Percentiles rank a stretch among this genome's conserved stretches.
These are phyloP conservation scores for Biscogniauxia sp. DNA, from an alignment of 2,329 filamentous ascomycete species.

Conservation along the genomic window DNA sequence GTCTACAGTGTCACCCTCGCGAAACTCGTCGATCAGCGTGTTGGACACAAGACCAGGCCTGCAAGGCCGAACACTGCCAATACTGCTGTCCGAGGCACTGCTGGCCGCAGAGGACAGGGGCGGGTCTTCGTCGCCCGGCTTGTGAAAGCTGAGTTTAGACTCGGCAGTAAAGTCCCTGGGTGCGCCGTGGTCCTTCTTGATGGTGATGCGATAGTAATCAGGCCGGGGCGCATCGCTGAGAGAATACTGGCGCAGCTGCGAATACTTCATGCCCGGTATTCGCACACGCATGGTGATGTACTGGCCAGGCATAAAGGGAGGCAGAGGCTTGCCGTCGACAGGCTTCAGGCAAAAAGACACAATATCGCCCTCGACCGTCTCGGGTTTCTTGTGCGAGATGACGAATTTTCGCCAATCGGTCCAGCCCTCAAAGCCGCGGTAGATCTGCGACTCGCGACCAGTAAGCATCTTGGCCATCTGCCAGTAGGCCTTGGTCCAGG, in stretches of 20 bases:
- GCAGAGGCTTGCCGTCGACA: conserved; percentile 58
- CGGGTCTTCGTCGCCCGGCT: conserved; percentile 16
- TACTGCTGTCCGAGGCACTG: conserved; percentile 31
- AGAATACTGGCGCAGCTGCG: conserved; percentile 71
- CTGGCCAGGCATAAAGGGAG: conserved; percentile 66
- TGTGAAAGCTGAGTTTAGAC: conserved; percentile 3
- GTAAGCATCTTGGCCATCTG: conserved; percentile 73
- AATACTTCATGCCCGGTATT: conserved; percentile 54
- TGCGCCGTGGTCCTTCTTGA: conserved; percentile 64
- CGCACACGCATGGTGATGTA: conserved; percentile 65
- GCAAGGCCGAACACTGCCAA: conserved; percentile 28
- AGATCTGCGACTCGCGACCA: conserved; percentile 61
- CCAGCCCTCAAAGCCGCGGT: conserved; percentile 61
- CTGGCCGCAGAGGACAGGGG: conserved; percentile 32
- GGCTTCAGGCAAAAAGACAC: conserved; percentile 69
- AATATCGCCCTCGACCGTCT: conserved; percentile 59
- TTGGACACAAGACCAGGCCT: conserved; percentile 66
- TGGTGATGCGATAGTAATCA: conserved; percentile 66
- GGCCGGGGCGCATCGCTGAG: conserved; percentile 62
- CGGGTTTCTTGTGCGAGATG: conserved; percentile 61
- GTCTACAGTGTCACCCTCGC: conserved; percentile 60
- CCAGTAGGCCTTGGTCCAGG: conserved; percentile 72
- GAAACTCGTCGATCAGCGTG: conserved; percentile 60
- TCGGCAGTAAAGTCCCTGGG: conserved; percentile 30
- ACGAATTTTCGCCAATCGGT: conserved; percentile 65